Evolutionary conservation across 306 rosid species (phyloP).

Genomic region (Cicer arietinum): DNA sequence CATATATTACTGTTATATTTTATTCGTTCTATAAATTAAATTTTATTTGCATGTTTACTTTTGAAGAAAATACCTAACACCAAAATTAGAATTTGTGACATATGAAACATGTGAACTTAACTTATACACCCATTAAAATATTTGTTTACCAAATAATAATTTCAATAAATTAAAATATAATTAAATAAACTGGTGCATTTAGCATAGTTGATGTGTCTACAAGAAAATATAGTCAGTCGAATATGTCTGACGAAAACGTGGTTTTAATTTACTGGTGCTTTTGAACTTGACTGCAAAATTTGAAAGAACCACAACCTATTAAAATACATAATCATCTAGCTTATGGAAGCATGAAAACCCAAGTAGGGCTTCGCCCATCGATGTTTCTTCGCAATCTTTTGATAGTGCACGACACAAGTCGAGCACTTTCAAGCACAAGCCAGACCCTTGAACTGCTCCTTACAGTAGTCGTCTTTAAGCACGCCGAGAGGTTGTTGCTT

Average conservation of each 20-base stretch:
- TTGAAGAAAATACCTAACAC: too few relatives aligned
- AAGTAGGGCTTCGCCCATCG: conserved; percentile 48
- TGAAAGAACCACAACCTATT: conserved; percentile 62
- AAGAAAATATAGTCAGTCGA: conserved; percentile 36
- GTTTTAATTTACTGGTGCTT: conserved; percentile 49
- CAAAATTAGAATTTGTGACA: too few relatives aligned
- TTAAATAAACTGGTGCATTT: conserved; percentile 7
- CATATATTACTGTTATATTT: too few relatives aligned
- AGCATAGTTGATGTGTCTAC: conserved; percentile 37
- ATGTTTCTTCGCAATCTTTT: conserved; percentile 56
- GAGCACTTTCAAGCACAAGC: conserved; percentile 48
- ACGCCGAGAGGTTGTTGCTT: conserved; percentile 45
- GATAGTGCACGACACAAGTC: conserved; percentile 42
- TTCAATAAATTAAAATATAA: not conserved
- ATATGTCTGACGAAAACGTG: conserved; percentile 42
- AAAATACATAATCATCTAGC: conserved; percentile 50
- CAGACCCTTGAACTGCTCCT: conserved; percentile 43
- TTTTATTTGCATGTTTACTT: too few relatives aligned
- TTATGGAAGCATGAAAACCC: conserved; percentile 49
- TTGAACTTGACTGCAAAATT: conserved; percentile 59
- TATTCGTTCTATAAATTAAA: too few relatives aligned
- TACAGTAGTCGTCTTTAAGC: conserved; percentile 50
- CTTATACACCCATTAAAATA: not conserved
- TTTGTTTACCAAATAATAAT: conserved; percentile 4
- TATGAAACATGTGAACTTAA: not conserved